A percentile compares a stretch with the other conserved stretches of the same genome.
These are phyloP conservation scores for Penicillium sp. DNA, from an alignment of 2,329 filamentous ascomycete genomes.

Conservation along the genomic window DNA sequence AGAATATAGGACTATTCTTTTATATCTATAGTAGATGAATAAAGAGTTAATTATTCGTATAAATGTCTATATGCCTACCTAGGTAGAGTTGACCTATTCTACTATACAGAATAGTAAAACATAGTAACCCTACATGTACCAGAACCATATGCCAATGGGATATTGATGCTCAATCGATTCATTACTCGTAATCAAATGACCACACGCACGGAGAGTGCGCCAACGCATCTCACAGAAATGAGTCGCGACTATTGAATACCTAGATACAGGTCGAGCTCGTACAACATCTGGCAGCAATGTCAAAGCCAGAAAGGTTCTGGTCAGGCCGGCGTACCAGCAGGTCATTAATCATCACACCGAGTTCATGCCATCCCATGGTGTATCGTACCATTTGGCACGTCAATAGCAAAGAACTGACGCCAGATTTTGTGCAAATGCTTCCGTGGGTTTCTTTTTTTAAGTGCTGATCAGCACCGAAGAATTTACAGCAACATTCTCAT, in stretches of 20 bases:
- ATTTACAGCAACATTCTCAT: conserved; percentile 30
- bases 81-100: too few relatives aligned
- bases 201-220: conserved; percentile 3
- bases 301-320: conserved; percentile 9
- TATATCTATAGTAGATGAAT: background rate
- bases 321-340: conserved; percentile 12
- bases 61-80: background rate
- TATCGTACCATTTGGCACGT: conserved; percentile 19
- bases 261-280: conserved; percentile 1
- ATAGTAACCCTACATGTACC: background rate
- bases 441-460: conserved; percentile 10
- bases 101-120: background rate
- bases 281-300: conserved; percentile 3
- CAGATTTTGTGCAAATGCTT: conserved; percentile 25
- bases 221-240: conserved; percentile 5
- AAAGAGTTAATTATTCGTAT: too few relatives aligned
- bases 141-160: background rate
- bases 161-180: conserved; percentile 3
- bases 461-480: conserved; percentile 10
- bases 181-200: conserved; percentile 10
- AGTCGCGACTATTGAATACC: conserved; percentile 11
- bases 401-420: conserved; percentile 21
- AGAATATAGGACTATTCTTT: background rate
- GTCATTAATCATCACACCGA: conserved; percentile 25
- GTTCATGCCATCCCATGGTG: conserved; percentile 18